phyloP scores from a whole-genome alignment of 23 red algal genomes.

The Gracilaria gracilis region DNA sequence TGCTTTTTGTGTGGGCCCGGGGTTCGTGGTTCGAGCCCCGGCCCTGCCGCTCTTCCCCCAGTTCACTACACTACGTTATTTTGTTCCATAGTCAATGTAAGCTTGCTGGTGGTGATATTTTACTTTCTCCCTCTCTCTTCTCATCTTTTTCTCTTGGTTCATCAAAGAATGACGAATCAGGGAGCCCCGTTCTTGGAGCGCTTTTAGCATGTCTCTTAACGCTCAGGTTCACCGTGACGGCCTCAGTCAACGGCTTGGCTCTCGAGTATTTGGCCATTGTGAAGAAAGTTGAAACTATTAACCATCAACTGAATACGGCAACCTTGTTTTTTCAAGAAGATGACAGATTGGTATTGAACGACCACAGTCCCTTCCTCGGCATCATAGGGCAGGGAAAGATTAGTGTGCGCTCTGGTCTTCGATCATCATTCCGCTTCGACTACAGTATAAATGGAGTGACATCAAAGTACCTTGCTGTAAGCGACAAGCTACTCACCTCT shows the following conservation, averaged over 20 bases:
- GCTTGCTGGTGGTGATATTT: no score
- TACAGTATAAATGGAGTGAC: conserved; percentile 13
- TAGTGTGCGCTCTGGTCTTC: background rate
- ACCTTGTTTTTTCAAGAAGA: background rate
- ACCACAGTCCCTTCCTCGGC: background rate
- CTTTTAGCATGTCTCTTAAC: background rate
- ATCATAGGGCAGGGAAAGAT: background rate
- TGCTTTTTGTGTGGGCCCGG: no score
- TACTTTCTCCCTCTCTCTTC: no score
- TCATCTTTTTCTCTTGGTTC: background rate
- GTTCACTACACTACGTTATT: no score
- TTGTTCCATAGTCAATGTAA: no score
- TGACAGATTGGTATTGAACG: background rate
- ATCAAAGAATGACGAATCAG: background rate
- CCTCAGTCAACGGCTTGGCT: background rate
- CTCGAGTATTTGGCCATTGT: background rate
- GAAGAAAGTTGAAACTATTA: conserved; percentile 3
- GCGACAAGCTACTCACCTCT: background rate
- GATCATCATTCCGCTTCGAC: background rate
- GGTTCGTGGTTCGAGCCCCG: no score
- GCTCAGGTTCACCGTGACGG: background rate
- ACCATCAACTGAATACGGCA: background rate
- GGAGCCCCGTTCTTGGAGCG: background rate
- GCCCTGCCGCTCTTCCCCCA: no score
- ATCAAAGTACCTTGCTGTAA: background rate